Conservation (phyloP, 176 grass and related monocot species). For the Triticum urartu region DNA sequence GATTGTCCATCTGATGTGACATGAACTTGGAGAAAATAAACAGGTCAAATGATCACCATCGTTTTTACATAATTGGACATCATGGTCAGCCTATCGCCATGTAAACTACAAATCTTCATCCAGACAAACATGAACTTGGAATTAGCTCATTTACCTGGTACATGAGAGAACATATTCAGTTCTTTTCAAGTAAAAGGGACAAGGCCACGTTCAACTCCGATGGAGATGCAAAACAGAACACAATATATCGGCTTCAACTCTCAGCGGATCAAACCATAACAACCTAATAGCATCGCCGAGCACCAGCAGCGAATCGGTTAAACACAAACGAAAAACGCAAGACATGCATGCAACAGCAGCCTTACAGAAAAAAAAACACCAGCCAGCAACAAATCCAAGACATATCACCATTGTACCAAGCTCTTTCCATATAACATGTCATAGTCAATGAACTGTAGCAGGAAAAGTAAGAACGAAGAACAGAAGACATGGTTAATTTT, state of each 20-base stretch:
- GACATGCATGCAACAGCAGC: no score
- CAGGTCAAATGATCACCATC: no score
- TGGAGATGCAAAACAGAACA: background rate
- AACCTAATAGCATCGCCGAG: background rate
- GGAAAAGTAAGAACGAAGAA: no score
- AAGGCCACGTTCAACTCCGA: background rate
- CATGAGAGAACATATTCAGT: background rate
- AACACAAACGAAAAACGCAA: background rate
- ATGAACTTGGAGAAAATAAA: no score
- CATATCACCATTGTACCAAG: no score
- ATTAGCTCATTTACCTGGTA: background rate
- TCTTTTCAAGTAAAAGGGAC: background rate
- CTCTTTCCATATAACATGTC: no score
- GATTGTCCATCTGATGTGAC: no score
- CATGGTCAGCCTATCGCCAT: background rate
- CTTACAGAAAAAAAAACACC: no score
- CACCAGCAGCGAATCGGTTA: background rate
- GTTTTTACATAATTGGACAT: no score
- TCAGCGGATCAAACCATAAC: background rate
- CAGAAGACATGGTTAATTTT: no score
- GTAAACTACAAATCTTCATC: background rate
- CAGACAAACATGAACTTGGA: background rate
- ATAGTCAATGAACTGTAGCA: no score
- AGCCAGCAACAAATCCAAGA: no score
- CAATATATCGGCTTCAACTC: background rate